phyloP scores from a whole-genome alignment of 768 basidiomycete genomes.

The Boletus edulis region DNA sequence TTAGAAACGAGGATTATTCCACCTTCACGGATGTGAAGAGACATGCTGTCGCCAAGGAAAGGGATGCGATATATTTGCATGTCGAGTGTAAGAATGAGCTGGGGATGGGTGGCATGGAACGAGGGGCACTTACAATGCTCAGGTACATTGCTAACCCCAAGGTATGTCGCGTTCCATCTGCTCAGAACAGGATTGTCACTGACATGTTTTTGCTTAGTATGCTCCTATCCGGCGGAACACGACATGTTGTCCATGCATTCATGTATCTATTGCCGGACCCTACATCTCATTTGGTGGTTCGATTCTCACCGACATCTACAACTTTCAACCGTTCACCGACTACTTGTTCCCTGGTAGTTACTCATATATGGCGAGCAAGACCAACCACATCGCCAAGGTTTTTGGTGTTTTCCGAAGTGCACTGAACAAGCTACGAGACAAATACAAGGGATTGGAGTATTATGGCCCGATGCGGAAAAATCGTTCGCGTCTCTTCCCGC shows the following conservation, averaged over 20 bases:
- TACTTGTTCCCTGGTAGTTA: too few relatives aligned
- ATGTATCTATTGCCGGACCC: background rate
- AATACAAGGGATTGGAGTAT: too few relatives aligned
- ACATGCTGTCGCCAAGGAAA: background rate
- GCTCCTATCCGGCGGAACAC: background rate
- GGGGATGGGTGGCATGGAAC: background rate
- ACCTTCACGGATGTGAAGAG: background rate
- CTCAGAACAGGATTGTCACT: background rate
- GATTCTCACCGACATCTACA: background rate
- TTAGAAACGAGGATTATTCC: too few relatives aligned
- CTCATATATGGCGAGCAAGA: too few relatives aligned
- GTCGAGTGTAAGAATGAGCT: background rate
- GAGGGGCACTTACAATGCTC: background rate
- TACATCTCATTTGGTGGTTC: background rate
- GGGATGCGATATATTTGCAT: background rate
- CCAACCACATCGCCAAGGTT: too few relatives aligned
- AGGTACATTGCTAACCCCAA: background rate
- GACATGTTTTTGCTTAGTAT: background rate
- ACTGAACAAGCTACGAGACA: too few relatives aligned
- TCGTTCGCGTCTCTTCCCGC: too few relatives aligned
- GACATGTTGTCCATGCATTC: background rate
- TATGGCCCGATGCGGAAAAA: too few relatives aligned
- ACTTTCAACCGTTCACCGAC: background rate
- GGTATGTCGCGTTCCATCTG: background rate
- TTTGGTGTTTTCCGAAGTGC: too few relatives aligned